Evolutionary conservation across 2,329 filamentous ascomycete genomes (phyloP).

Genomic region (Aspergillus versicolor): DNA sequence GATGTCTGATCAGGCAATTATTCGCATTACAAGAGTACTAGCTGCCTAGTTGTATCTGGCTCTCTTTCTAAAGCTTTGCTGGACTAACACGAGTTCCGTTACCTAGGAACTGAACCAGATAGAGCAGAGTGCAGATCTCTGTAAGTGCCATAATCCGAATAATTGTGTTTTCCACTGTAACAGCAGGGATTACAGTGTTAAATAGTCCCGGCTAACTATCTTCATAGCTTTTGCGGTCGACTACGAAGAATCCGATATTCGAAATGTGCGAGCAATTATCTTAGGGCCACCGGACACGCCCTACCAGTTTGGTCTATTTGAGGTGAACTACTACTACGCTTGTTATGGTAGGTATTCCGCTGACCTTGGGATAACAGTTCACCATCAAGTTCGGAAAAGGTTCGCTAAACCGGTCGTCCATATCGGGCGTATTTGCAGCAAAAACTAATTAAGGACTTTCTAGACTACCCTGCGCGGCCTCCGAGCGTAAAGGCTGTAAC

Average conservation of each 20-base stretch:
- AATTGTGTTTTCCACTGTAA: not conserved
- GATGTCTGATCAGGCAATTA: constrained; percentile 83
- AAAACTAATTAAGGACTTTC: constrained; percentile 1
- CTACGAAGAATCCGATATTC: constrained; percentile 83
- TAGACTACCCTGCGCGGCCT: constrained; percentile 76
- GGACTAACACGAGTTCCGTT: constrained; percentile 17
- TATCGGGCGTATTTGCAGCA: not conserved
- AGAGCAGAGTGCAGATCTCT: constrained; percentile 79
- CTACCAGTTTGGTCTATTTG: constrained; percentile 97
- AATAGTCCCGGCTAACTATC: constrained; percentile 4
- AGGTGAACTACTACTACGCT: constrained; percentile 56
- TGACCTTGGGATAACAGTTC: constrained; percentile 56
- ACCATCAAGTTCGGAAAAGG: constrained; percentile 73
- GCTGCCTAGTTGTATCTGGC: not conserved
- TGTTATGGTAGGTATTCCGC: not conserved
- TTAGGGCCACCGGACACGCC: constrained; percentile 91
- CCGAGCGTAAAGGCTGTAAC: constrained; percentile 68
- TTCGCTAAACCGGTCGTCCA: constrained; percentile 32
- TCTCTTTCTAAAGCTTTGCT: not conserved
- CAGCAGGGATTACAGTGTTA: not conserved
- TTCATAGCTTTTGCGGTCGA: constrained; percentile 79
- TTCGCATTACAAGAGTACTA: constrained; percentile 79
- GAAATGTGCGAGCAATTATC: constrained; percentile 82
- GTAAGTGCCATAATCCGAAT: constrained; percentile 50
- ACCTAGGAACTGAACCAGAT: constrained; percentile 78